phyloP scores from a whole-genome alignment of 768 basidiomycete species.

The Pholiota molesta region DNA sequence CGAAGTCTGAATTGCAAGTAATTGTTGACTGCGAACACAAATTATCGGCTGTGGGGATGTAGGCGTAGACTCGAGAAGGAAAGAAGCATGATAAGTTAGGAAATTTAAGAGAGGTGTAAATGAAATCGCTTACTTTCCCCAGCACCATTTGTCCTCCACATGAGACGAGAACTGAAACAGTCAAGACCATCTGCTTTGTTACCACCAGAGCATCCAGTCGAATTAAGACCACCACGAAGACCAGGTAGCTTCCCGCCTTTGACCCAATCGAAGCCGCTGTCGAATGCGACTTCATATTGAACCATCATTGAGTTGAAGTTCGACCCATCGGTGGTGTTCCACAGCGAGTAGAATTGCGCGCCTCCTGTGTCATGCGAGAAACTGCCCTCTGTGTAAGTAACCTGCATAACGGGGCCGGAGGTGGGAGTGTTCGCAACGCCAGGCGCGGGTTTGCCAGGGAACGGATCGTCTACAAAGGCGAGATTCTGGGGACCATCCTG shows the following conservation, averaged over 20 bases:
- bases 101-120: background rate
- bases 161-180: slow-evolving; percentile 75
- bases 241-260: slow-evolving; percentile 81
- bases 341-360: slow-evolving; percentile 66
- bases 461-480: slow-evolving; percentile 69
- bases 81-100: slow-evolving; percentile 1
- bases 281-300: slow-evolving; percentile 77
- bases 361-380: slow-evolving; percentile 66
- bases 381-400: slow-evolving; percentile 64
- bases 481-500: slow-evolving; percentile 59
- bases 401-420: slow-evolving; percentile 52
- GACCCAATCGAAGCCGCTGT: slow-evolving; percentile 66
- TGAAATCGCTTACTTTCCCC: slow-evolving; percentile 65
- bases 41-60: slow-evolving; percentile 66
- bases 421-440: slow-evolving; percentile 30
- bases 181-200: slow-evolving; percentile 60
- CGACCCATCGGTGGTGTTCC: slow-evolving; percentile 62
- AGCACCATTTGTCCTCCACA: slow-evolving; percentile 69
- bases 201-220: slow-evolving; percentile 72
- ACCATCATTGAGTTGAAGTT: slow-evolving; percentile 69
- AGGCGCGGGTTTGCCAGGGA: slow-evolving; percentile 48
- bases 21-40: slow-evolving; percentile 60
- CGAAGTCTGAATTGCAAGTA: slow-evolving; percentile 75
- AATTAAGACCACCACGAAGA: slow-evolving; percentile 65
- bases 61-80: slow-evolving; percentile 67